Evolutionary conservation across 495 filamentous ascomycete species (phyloP), one percentile per base, ranked within the genome.

Genomic region (Oidiodendron maius): DNA sequence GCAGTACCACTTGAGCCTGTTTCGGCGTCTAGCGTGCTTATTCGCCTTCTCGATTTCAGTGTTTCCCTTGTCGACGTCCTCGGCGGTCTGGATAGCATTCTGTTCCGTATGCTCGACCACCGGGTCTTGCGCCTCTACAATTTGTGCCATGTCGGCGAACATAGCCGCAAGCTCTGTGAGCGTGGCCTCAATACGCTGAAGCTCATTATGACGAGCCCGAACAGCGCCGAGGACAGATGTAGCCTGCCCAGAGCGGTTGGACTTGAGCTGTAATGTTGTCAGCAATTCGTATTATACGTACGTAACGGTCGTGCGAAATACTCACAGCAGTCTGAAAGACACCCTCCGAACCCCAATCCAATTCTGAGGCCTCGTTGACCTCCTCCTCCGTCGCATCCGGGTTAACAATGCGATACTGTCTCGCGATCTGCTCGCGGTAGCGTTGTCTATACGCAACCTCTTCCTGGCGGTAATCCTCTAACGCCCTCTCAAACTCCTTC

Each of bases 331-430:
- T 79, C 64, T 85, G 82, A 69, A 88, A 89, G 48, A 89, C 79
- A 53, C 84, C 83, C 61, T 87, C 84, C 48, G 85, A 73, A 17
- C 80, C 81, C 76, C 81, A 86, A 62, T 87, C 77, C 28, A 78
- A 72, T 53, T 83, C 69, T n/a, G 71, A 63, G 3, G 84, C 83
- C 59, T 82, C 67, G 13, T 69, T 66, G 39, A 86, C 76, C 61
- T 87, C 81, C 11, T 64, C 62, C 43, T 86, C 81, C 23, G 71
- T 75, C 6, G 84, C 84, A 2, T 84, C 75, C 30, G 83, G 83
- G 61, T 88, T 87, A 46, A 89, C 83, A 57, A 88, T 87, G 30
- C 76, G 71, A 60, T 83, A 88, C 65, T 89, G 84, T 48, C 84
- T 75, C 44, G 76, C 72, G 59, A 87, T 85, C 64, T 85, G 81